Percentiles rank a stretch among this genome's conserved stretches.
phyloP scores from a whole-genome alignment of 2,329 filamentous ascomycete genomes.

The Fusarium incarnatum region DNA sequence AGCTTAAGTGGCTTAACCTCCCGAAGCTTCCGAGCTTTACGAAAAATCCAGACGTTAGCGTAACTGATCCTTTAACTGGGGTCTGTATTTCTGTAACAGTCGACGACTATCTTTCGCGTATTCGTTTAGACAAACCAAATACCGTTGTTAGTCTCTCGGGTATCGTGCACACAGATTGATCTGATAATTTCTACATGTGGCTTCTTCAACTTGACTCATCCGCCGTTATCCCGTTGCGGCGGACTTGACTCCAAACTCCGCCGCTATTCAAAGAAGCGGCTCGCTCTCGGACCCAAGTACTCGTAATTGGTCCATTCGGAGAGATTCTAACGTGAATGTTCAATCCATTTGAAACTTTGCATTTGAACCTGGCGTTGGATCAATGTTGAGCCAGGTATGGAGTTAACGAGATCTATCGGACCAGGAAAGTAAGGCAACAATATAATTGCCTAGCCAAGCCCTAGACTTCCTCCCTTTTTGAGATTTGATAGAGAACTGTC shows the following conservation, averaged over 20 bases:
- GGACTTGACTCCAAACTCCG: constrained; percentile 36
- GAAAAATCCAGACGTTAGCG: constrained; percentile 1
- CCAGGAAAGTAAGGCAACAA: neutral
- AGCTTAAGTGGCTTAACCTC: constrained; percentile 24
- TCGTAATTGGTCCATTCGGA: constrained; percentile 25
- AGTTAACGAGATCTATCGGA: neutral
- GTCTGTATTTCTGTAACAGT: neutral
- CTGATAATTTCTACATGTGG: neutral
- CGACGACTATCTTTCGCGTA: neutral
- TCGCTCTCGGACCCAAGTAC: constrained; percentile 23
- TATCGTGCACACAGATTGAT: neutral
- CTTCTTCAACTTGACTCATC: constrained; percentile 9
- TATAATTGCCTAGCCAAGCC: constrained; percentile 2
- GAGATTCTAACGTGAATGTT: constrained; percentile 19
- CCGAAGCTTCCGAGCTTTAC: constrained; percentile 32
- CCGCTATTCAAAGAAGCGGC: constrained; percentile 17
- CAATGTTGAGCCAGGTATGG: constrained; percentile 1
- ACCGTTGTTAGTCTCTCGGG: neutral
- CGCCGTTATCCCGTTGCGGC: constrained; percentile 10
- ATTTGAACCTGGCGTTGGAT: neutral
- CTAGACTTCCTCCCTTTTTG: neutral
- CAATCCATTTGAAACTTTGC: constrained; percentile 16
- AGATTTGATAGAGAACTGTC: neutral
- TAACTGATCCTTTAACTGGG: neutral
- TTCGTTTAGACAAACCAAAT: neutral